Conservation (phyloP, 108 stramenopile genomes). For the Schizochytrium sp. region DNA sequence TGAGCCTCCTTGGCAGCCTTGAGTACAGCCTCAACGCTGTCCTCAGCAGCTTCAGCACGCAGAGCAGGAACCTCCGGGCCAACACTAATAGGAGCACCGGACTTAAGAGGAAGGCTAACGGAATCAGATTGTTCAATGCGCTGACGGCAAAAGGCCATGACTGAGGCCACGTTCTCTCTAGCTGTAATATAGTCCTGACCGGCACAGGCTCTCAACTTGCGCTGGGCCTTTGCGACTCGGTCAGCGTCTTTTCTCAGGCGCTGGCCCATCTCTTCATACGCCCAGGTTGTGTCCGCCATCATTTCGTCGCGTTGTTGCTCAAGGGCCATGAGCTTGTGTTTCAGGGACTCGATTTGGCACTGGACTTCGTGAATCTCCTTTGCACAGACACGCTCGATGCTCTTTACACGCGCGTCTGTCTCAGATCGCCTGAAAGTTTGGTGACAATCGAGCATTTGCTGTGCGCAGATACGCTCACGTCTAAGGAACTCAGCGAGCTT, state of each 20-base stretch:
- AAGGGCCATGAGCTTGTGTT: constrained; percentile 36
- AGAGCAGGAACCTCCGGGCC: constrained; percentile 32
- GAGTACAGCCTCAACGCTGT: constrained; percentile 6
- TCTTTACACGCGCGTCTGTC: constrained; percentile 20
- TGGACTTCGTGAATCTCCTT: constrained; percentile 14
- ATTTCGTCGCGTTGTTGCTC: constrained; percentile 40
- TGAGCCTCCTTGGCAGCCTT: constrained; percentile 35
- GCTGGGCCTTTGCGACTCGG: constrained; percentile 42
- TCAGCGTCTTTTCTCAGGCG: constrained; percentile 4
- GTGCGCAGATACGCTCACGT: constrained; percentile 16
- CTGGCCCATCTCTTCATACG: constrained; percentile 28
- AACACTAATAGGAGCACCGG: constrained; percentile 22
- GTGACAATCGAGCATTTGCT: constrained; percentile 34
- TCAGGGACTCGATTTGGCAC: constrained; percentile 40
- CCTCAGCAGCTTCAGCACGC: constrained; percentile 7
- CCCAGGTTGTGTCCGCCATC: constrained; percentile 32
- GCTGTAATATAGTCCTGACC: constrained; percentile 32
- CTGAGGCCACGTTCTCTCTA: background rate
- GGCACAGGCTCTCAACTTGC: constrained; percentile 5
- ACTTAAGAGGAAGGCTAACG: background rate
- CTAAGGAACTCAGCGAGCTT: constrained; percentile 47
- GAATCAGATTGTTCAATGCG: background rate
- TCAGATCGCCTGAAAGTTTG: constrained; percentile 13
- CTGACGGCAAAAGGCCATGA: constrained; percentile 43
- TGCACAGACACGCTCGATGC: constrained; percentile 33